Evolutionary conservation across 495 filamentous ascomycete genomes (phyloP).

Genomic region (Penicillium soppii): DNA sequence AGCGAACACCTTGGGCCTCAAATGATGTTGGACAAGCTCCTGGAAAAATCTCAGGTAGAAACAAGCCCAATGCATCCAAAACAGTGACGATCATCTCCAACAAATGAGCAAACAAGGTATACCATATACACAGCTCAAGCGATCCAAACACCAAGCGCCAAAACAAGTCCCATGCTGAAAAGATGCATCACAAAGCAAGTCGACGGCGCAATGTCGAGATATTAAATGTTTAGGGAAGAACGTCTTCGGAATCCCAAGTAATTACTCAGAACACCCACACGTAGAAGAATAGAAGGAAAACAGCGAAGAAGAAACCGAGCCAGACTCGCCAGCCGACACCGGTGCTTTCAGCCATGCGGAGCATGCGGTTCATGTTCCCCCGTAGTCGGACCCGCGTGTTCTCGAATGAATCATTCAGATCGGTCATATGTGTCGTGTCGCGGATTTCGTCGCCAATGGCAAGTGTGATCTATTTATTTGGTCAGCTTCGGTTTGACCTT

Average conservation of each 20-base stretch:
- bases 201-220: neutral
- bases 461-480: constrained; percentile 71
- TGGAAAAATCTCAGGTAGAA: neutral
- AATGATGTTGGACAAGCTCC: neutral
- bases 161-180: constrained; percentile 1
- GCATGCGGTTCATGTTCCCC: constrained; percentile 96
- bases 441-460: constrained; percentile 95
- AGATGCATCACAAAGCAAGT: neutral
- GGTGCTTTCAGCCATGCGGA: constrained; percentile 90
- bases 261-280: constrained; percentile 71
- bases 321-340: constrained; percentile 95
- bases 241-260: neutral
- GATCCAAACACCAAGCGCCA: constrained; percentile 5
- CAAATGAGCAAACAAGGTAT: neutral
- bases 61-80: neutral
- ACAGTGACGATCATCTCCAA: neutral
- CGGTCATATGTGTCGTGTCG: constrained; percentile 76
- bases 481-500: constrained; percentile 4
- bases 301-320: constrained; percentile 79
- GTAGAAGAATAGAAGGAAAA: constrained; percentile 79
- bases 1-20: no score
- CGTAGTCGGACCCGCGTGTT: constrained; percentile 72
- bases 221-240: no score
- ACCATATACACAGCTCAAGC: neutral
- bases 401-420: constrained; percentile 85